Evolutionary conservation across 177 flowering plant species (phyloP).

Genomic region (Telopea speciosissima): DNA sequence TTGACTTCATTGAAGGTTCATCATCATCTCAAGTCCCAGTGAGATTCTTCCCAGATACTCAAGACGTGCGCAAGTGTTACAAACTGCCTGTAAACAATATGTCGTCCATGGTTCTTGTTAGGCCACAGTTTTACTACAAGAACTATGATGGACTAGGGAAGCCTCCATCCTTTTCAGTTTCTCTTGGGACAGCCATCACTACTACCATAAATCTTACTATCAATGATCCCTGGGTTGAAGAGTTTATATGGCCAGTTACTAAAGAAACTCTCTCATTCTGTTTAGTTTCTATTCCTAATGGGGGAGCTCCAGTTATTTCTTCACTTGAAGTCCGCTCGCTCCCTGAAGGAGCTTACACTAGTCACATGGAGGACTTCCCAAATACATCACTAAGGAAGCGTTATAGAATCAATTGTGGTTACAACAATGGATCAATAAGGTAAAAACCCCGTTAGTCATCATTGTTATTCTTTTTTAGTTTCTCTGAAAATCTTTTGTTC

Average conservation of each 20-base stretch:
- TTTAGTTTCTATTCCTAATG: conserved; percentile 41
- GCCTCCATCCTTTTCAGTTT: conserved; percentile 70
- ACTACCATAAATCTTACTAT: conserved; percentile 43
- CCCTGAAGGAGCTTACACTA: conserved; percentile 54
- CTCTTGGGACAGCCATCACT: conserved; percentile 58
- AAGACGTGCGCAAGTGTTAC: conserved; percentile 47
- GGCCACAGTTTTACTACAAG: conserved; percentile 64
- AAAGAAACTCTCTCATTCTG: conserved; percentile 56
- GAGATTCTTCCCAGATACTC: conserved; percentile 58
- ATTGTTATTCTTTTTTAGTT: background rate
- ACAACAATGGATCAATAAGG: conserved; percentile 49
- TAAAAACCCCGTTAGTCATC: conserved; percentile 14
- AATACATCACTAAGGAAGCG: conserved; percentile 45
- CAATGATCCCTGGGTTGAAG: conserved; percentile 75
- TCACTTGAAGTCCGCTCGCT: conserved; percentile 72
- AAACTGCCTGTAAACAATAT: conserved; percentile 45
- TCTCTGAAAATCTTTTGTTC: background rate
- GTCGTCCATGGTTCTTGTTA: conserved; percentile 51
- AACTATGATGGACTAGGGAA: conserved; percentile 59
- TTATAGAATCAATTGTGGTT: conserved; percentile 68
- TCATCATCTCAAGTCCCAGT: conserved; percentile 38
- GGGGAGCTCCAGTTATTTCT: conserved; percentile 73
- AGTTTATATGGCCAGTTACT: conserved; percentile 58
- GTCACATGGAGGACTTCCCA: conserved; percentile 33
- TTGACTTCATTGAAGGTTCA: conserved; percentile 29